These are phyloP conservation scores for Begonia masoniana DNA, from an alignment of 306 rosid genomes.

Conservation along the genomic window DNA sequence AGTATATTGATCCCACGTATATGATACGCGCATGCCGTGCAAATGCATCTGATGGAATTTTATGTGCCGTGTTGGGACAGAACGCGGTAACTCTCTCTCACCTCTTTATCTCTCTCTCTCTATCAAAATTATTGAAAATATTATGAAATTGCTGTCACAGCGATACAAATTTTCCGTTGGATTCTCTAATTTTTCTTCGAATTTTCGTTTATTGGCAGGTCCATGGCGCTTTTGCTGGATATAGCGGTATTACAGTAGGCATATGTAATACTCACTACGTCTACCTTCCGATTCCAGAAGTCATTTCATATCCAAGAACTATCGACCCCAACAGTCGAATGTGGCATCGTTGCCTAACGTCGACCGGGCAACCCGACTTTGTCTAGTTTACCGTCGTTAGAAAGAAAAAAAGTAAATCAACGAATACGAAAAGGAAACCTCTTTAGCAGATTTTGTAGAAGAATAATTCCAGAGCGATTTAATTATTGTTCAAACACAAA, in stretches of 20 bases:
- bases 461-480: neutral
- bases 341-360: constrained; percentile 99
- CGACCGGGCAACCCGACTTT: constrained; percentile 97
- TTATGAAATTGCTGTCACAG: no score
- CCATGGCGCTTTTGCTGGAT: constrained; percentile 98
- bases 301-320: constrained; percentile 67
- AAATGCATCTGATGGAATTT: constrained; percentile 96
- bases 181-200: no score
- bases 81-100: constrained; percentile 65
- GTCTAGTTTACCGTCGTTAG: constrained; percentile 13
- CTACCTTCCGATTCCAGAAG: constrained; percentile 90
- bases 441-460: neutral
- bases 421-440: constrained; percentile 4
- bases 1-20: constrained; percentile 93
- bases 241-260: constrained; percentile 89
- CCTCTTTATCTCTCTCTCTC: constrained; percentile 13
- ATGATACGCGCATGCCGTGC: constrained; percentile 97
- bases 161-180: no score
- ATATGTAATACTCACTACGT: constrained; percentile 93
- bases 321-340: constrained; percentile 90
- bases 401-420: constrained; percentile 7
- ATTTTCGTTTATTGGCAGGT: constrained; percentile 34
- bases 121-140: neutral
- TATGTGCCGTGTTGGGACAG: constrained; percentile 92
- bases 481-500: neutral